Percentiles rank a stretch among this genome's conserved stretches.
These are phyloP conservation scores for Skeletonema potamos DNA, from an alignment of 108 stramenopile genomes.

Conservation along the genomic window DNA sequence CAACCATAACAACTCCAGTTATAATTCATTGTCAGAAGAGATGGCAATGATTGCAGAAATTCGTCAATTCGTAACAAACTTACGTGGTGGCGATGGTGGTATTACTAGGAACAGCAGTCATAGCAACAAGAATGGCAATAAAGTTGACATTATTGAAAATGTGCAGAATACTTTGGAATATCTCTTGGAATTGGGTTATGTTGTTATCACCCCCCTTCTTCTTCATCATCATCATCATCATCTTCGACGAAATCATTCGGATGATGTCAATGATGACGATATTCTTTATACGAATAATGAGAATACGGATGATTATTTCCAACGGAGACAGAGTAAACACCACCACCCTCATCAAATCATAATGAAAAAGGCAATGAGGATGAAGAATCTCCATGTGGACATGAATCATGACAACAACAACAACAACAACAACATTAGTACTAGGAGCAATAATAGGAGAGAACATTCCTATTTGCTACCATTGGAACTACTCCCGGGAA, in stretches of 20 bases:
- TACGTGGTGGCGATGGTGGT: not conserved
- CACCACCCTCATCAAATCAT: no score
- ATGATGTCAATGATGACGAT: not conserved
- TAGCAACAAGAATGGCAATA: not conserved
- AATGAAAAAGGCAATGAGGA: no score
- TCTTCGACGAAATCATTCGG: no score
- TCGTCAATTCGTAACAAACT: constrained; percentile 22
- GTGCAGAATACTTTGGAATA: not conserved
- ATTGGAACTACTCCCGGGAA: constrained; percentile 27
- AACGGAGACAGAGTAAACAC: no score
- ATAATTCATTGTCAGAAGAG: constrained; percentile 17
- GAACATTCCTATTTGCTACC: constrained; percentile 21
- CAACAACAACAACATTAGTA: not conserved
- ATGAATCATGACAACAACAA: not conserved
- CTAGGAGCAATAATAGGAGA: not conserved
- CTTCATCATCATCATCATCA: no score
- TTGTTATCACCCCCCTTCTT: constrained; percentile 22
- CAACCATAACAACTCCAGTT: not conserved
- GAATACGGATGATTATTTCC: no score
- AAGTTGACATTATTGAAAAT: not conserved
- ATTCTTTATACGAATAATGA: no score
- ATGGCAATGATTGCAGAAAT: constrained; percentile 35
- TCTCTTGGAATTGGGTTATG: constrained; percentile 1
- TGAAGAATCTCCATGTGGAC: not conserved
- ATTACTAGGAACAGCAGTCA: not conserved